Percentiles rank a stretch among this genome's conserved stretches.
phyloP scores from a whole-genome alignment of 2,329 filamentous ascomycete genomes.

The Penicillium janthinellum region DNA sequence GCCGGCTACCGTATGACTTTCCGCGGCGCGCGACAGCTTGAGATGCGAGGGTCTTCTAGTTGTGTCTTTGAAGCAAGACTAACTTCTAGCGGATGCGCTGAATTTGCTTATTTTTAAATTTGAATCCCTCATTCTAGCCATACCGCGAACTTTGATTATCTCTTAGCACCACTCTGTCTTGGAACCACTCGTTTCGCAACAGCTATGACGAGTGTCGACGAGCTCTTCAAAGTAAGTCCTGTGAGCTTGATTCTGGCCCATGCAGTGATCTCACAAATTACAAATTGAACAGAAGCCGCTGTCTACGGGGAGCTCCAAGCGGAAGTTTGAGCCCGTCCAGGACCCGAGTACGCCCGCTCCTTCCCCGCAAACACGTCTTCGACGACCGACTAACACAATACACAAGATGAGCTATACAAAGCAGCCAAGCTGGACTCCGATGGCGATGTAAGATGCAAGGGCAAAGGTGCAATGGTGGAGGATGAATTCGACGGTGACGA shows the following conservation, averaged over 20 bases:
- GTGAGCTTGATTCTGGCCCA: not conserved
- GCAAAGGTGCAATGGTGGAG: constrained; percentile 49
- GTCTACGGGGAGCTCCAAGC: constrained; percentile 53
- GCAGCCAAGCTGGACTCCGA: constrained; percentile 57
- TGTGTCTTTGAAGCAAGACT: not conserved
- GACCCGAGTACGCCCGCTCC: constrained; percentile 49
- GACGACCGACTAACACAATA: constrained; percentile 57
- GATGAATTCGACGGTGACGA: constrained; percentile 54
- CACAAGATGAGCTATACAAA: constrained; percentile 59
- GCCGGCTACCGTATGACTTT: constrained; percentile 21
- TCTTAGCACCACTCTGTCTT: not conserved
- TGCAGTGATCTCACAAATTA: constrained; percentile 23
- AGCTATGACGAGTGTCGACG: constrained; percentile 62
- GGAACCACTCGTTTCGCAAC: constrained; percentile 2
- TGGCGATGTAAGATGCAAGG: constrained; percentile 53
- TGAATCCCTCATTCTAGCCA: not conserved
- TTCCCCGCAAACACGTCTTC: constrained; percentile 49
- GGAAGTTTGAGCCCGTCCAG: constrained; percentile 59
- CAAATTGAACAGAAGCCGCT: constrained; percentile 48
- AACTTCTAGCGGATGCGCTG: not conserved
- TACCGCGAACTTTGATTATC: not conserved
- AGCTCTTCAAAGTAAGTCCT: constrained; percentile 57
- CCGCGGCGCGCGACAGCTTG: constrained; percentile 17
- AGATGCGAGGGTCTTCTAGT: constrained; percentile 9
- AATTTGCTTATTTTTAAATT: not conserved